These are phyloP conservation scores for Dryas alaskensis DNA, from an alignment of 306 rosid genomes.

Conservation along the genomic window DNA sequence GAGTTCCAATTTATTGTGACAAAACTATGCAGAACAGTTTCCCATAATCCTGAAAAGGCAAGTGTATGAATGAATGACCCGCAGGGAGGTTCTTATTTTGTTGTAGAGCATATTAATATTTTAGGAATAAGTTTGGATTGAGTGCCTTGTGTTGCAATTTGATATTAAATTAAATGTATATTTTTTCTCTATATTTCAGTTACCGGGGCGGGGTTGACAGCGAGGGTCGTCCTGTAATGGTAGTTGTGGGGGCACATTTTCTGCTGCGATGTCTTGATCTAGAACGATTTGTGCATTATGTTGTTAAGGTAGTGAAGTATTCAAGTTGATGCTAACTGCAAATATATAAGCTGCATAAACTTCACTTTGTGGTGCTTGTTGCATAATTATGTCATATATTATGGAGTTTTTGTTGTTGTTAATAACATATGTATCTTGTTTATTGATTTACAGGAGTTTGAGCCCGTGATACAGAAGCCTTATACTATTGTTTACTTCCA, in stretches of 20 bases:
- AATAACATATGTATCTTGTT: slow-evolving; percentile 12
- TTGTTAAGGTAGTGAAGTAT: slow-evolving; percentile 63
- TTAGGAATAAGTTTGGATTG: slow-evolving; percentile 6
- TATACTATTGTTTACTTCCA: slow-evolving; percentile 88
- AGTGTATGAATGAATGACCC: neutral
- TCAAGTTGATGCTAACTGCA: slow-evolving; percentile 21
- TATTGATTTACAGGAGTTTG: slow-evolving; percentile 75
- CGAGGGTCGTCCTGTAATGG: slow-evolving; percentile 95
- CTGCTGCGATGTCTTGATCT: slow-evolving; percentile 92
- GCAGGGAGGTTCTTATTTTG: neutral
- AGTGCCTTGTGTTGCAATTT: slow-evolving; percentile 12
- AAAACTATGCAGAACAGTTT: neutral
- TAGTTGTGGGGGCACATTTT: slow-evolving; percentile 97
- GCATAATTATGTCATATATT: neutral
- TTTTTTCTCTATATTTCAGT: slow-evolving; percentile 45
- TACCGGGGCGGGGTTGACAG: slow-evolving; percentile 98
- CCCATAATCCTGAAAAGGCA: slow-evolving; percentile 2
- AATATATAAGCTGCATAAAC: neutral
- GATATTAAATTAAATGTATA: neutral
- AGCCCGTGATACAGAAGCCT: slow-evolving; percentile 93
- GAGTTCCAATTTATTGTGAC: neutral
- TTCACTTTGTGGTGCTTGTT: slow-evolving; percentile 9
- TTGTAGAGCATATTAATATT: neutral
- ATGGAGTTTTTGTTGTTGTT: neutral
- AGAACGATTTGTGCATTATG: slow-evolving; percentile 82